Percentiles rank a stretch among this genome's conserved stretches.
Evolutionary conservation across 2,329 filamentous ascomycete species (phyloP).

Genomic region (Didymella segeticola): DNA sequence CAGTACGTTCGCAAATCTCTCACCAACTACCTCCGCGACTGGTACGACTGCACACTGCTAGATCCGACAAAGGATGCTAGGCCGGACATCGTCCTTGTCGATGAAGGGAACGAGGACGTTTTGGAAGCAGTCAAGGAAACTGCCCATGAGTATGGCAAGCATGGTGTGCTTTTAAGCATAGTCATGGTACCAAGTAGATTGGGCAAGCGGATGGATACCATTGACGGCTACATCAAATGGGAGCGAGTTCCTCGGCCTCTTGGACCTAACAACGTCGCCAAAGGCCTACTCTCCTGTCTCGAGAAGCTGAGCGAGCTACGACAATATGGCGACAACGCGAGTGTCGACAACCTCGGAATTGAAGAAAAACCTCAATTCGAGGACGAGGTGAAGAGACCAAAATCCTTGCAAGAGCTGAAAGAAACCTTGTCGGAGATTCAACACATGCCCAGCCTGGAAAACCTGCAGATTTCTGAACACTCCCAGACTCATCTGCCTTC

Average conservation of each 20-base stretch:
- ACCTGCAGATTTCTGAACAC: neutral
- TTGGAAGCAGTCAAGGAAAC: constrained; percentile 6
- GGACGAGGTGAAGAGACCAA: neutral
- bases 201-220: constrained; percentile 3
- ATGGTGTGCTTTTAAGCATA: constrained; percentile 20
- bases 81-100: constrained; percentile 20
- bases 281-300: constrained; percentile 8
- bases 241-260: constrained; percentile 14
- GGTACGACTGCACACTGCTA: constrained; percentile 14
- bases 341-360: neutral
- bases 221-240: constrained; percentile 17
- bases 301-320: constrained; percentile 8
- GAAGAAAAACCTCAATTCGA: neutral
- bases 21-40: constrained; percentile 10
- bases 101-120: constrained; percentile 19
- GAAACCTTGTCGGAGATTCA: neutral
- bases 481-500: neutral
- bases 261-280: constrained; percentile 11
- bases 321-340: neutral
- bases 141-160: constrained; percentile 11
- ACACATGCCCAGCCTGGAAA: neutral
- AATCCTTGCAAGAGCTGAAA: neutral
- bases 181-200: constrained; percentile 10
- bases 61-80: constrained; percentile 7
- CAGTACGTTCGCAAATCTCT: constrained; percentile 7